Evolutionary conservation across 2,329 filamentous ascomycete genomes (phyloP).

Genomic region (Herpotrichia juniperi): DNA sequence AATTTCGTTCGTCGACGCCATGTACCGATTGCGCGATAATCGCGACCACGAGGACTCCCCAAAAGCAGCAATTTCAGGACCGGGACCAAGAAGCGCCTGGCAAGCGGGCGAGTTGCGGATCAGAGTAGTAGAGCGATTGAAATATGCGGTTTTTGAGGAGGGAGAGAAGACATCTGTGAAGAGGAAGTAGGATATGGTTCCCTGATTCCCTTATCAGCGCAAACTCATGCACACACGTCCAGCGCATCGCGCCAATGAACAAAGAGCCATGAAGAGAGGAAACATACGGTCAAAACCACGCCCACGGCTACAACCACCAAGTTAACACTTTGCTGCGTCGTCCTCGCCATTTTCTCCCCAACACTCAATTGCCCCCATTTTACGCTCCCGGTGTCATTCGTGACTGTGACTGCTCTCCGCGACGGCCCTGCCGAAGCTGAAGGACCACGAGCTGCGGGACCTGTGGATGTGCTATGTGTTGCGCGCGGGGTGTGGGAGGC

Average conservation of each 20-base stretch:
- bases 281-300: slow-evolving; percentile 72
- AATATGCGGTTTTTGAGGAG: slow-evolving; percentile 84
- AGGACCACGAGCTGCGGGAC: too few species aligned
- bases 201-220: too few species aligned
- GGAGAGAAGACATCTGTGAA: slow-evolving; percentile 50
- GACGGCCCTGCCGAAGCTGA: too few species aligned
- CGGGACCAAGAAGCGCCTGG: slow-evolving; percentile 74
- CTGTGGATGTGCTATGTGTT: slow-evolving; percentile 26
- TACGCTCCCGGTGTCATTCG: slow-evolving; percentile 84
- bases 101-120: slow-evolving; percentile 77
- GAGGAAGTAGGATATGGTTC: slow-evolving; percentile 65
- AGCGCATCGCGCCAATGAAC: slow-evolving; percentile 5
- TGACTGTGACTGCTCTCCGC: slow-evolving; percentile 76
- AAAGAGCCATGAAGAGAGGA: neutral
- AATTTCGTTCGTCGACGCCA: slow-evolving; percentile 68
- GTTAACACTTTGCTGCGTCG: slow-evolving; percentile 91
- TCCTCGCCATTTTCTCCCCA: slow-evolving; percentile 79
- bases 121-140: slow-evolving; percentile 83
- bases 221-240: too few species aligned
- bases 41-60: slow-evolving; percentile 82
- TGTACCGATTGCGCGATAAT: slow-evolving; percentile 71
- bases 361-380: slow-evolving; percentile 79
- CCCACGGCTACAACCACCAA: slow-evolving; percentile 78
- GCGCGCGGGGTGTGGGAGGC: slow-evolving; percentile 29
- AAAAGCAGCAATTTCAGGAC: slow-evolving; percentile 76